Evolutionary conservation across 2,329 filamentous ascomycete species (phyloP), one percentile per base, ranked within the genome.

Genomic region (Macrophomina pseudophaseolina): DNA sequence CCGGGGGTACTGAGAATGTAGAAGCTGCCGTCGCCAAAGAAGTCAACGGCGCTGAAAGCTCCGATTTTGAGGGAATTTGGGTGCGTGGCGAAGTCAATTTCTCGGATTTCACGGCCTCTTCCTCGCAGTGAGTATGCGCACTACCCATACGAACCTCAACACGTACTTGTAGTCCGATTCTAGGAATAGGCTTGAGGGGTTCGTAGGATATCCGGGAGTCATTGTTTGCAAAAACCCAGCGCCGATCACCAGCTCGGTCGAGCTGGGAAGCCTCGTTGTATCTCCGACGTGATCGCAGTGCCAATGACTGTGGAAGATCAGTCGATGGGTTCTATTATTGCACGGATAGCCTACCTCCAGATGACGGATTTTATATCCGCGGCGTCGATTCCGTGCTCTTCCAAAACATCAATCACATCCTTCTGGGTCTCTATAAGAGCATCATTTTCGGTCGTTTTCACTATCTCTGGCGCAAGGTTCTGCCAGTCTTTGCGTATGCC

Each of bases 1-100:
- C 86, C 86, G 0, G 85, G 84, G 1, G 81, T 80, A 68, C 85
- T 77, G 42, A 88, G 77, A 2, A 88, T 77, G 70, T 86, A 87
- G 69, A 88, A 85, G 32, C 78, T 82, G 0, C 85, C 85, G 70
- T 88, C 86, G 3, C 81, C 81, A 66, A 87, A 88, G 70, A 82
- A 87, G 71, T 88, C 86, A 30, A 78, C 74, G 2, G 83, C 83
- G 33, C 76, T 70, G 70, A 84, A 85, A 8, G 78, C 71, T 1
- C 82, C 83, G 23, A 85, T 81, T 11, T 38, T 28, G n/a, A 62
- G 44, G 44, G 38, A 40, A n/a, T 46, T 33, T 5, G 42, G 42
- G 44, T 62, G 58, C 1, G 42, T 9, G 38, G 76, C 70, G 70
- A 84, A 85, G 1, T 54, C 52, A 38, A 75, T 69, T 53, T 75